These are phyloP conservation scores for Gossypium stocksii DNA, from an alignment of 345 rosid species.

Conservation along the genomic window DNA sequence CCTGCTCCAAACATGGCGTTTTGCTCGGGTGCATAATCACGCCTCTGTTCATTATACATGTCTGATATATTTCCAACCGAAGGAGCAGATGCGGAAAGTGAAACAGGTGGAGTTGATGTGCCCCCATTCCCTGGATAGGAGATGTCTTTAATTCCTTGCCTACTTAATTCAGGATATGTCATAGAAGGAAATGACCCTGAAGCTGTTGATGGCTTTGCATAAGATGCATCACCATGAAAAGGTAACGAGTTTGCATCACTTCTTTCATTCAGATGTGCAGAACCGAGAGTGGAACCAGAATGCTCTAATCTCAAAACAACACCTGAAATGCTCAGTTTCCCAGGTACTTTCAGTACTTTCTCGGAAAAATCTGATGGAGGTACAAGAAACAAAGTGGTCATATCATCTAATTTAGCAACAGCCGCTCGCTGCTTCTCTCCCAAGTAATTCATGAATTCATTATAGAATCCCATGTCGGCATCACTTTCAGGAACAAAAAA, in stretches of 20 bases:
- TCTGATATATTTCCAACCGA: conserved; percentile 32
- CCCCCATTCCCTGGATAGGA: conserved; percentile 29
- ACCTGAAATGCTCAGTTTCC: conserved; percentile 89
- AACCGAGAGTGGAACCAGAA: conserved; percentile 42
- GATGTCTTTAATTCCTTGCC: conserved; percentile 26
- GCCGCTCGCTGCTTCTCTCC: conserved; percentile 97
- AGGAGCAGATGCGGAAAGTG: conserved; percentile 29
- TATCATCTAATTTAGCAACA: conserved; percentile 85
- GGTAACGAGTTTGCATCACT: conserved; percentile 31
- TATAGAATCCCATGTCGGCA: conserved; percentile 74
- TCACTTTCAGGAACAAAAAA: conserved; percentile 92
- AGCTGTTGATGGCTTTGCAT: conserved; percentile 29
- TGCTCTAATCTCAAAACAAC: conserved; percentile 70
- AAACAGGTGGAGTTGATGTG: conserved; percentile 29
- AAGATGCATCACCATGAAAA: conserved; percentile 41
- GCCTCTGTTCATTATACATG: conserved; percentile 36
- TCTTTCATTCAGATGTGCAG: conserved; percentile 40
- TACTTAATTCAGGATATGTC: conserved; percentile 31
- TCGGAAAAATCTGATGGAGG: conserved; percentile 95
- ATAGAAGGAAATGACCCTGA: conserved; percentile 28
- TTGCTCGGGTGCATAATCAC: conserved; percentile 25
- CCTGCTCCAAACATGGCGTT: conserved; percentile 27
- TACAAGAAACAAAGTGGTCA: conserved; percentile 86
- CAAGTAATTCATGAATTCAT: conserved; percentile 88
- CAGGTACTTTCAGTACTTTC: conserved; percentile 87